A percentile compares a stretch with the other conserved stretches of the same genome.
Evolutionary conservation across 1,284 basidiomycete species (phyloP).

Genomic region (Ustilago xerochloae): DNA sequence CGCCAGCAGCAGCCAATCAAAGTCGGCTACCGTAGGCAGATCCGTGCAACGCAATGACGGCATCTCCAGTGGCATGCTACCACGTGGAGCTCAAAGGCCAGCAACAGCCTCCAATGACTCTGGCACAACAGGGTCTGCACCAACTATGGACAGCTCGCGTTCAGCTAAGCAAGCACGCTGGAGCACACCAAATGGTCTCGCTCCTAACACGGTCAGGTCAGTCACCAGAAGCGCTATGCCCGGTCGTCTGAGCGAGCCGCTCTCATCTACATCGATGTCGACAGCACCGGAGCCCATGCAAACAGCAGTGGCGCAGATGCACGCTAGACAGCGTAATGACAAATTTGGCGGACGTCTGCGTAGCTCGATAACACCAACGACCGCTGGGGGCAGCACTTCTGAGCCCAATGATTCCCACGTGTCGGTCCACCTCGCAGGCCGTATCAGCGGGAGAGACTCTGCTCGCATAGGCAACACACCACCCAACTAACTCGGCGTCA

Average conservation of each 20-base stretch:
- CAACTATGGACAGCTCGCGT: background rate
- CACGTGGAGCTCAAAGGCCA: background rate
- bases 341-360: slow-evolving; percentile 46
- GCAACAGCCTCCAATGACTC: slow-evolving; percentile 12
- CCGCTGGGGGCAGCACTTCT: background rate
- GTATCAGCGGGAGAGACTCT: background rate
- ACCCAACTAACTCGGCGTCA: background rate
- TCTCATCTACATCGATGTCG: slow-evolving; percentile 40
- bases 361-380: slow-evolving; percentile 7
- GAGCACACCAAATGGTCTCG: slow-evolving; percentile 3
- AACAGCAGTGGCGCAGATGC: slow-evolving; percentile 48
- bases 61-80: background rate
- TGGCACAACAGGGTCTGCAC: background rate
- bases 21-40: background rate
- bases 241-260: slow-evolving; percentile 35
- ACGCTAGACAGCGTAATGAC: slow-evolving; percentile 42
- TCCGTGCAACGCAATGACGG: background rate
- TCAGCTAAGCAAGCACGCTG: slow-evolving; percentile 7
- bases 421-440: slow-evolving; percentile 11
- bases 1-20: background rate
- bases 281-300: slow-evolving; percentile 37
- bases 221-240: slow-evolving; percentile 9
- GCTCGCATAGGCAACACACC: background rate
- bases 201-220: background rate
- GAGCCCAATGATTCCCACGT: slow-evolving; percentile 21